Conservation (phyloP, 352 stramenopile species). For the Globisporangium echinulatum region DNA sequence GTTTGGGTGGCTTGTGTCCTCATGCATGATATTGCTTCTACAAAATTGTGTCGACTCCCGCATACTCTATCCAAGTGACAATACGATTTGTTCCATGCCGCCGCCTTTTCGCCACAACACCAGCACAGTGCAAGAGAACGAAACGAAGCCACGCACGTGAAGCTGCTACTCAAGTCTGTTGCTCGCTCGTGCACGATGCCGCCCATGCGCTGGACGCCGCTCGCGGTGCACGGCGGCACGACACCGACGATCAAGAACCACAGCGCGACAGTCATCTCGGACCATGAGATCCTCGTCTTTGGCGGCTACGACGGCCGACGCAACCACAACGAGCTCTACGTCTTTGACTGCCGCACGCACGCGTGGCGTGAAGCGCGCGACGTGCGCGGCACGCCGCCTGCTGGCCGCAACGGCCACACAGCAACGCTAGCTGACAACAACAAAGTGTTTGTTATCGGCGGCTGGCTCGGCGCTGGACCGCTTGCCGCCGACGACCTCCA, state of each 20-base stretch:
- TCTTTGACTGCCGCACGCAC: conserved; percentile 79
- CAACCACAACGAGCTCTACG: conserved; percentile 92
- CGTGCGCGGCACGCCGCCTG: conserved; percentile 47
- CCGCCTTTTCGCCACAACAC: background rate
- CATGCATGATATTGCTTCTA: no score
- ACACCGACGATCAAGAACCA: conserved; percentile 86
- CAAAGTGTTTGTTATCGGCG: conserved; percentile 92
- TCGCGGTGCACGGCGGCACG: conserved; percentile 25
- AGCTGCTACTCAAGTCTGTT: background rate
- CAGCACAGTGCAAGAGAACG: background rate
- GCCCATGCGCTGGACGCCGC: conserved; percentile 62
- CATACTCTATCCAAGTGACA: no score
- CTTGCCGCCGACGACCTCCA: conserved; percentile 91
- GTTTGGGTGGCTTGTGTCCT: no score
- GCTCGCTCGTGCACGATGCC: conserved; percentile 4
- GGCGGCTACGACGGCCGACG: conserved; percentile 92
- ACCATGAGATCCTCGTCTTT: conserved; percentile 76
- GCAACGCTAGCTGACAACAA: conserved; percentile 84
- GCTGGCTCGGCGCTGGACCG: conserved; percentile 91
- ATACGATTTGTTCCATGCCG: no score
- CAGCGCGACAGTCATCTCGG: conserved; percentile 59
- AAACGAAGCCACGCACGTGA: background rate
- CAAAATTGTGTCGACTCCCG: no score
- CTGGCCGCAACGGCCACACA: conserved; percentile 93
- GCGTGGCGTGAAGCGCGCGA: conserved; percentile 53